A percentile compares a stretch with the other conserved stretches of the same genome.
phyloP scores from a whole-genome alignment of 129 eudicot species.

The Cynara cardunculus region DNA sequence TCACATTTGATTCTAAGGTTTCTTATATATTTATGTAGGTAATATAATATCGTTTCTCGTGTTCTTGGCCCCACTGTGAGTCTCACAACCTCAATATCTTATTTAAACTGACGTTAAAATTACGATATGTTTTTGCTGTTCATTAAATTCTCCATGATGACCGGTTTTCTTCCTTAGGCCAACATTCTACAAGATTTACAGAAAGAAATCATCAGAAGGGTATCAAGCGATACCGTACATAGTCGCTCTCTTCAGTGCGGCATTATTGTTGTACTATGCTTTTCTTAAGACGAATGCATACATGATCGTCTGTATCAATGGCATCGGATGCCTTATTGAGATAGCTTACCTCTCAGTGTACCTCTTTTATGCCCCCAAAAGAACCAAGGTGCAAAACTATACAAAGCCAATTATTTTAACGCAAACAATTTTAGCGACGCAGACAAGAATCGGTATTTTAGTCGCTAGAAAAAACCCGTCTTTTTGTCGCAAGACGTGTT shows the following conservation, averaged over 20 bases:
- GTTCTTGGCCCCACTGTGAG: conserved; percentile 55
- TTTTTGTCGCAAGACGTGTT: not conserved
- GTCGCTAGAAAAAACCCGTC: not conserved
- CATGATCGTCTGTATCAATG: conserved; percentile 53
- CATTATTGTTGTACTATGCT: conserved; percentile 46
- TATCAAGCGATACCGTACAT: conserved; percentile 50
- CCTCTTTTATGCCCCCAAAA: conserved; percentile 47
- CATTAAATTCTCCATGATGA: not conserved
- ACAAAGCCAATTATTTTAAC: not conserved
- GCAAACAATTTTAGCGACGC: not conserved
- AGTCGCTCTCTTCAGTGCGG: conserved; percentile 55
- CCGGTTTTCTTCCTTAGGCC: conserved; percentile 29
- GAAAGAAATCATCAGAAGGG: conserved; percentile 55
- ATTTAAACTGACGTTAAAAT: not conserved
- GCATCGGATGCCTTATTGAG: conserved; percentile 50
- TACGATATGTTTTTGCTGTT: too few relatives aligned
- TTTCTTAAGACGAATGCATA: conserved; percentile 47
- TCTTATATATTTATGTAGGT: conserved; percentile 27
- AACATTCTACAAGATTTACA: conserved; percentile 42
- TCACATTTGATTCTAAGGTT: not conserved
- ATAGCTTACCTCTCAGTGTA: conserved; percentile 32
- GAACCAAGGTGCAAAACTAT: conserved; percentile 33
- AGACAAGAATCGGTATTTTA: not conserved
- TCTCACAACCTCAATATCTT: not conserved
- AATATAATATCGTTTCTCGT: conserved; percentile 51